These are phyloP conservation scores for Coniferiporia weirii DNA, from an alignment of 1,284 basidiomycete species.

Conservation along the genomic window DNA sequence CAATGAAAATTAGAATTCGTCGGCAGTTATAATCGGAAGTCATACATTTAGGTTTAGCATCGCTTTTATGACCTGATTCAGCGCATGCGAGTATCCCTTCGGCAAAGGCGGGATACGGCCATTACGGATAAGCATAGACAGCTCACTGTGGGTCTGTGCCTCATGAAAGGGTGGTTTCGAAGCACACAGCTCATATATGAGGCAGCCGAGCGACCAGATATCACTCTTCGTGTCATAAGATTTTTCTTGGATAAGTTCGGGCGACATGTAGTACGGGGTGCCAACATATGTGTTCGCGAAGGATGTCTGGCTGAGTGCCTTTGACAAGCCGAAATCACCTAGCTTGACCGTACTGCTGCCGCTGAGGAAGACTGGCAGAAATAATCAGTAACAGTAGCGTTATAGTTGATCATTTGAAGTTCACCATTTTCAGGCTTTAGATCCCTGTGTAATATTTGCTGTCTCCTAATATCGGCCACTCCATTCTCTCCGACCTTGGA, in stretches of 20 bases:
- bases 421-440: constrained; percentile 94
- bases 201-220: constrained; percentile 96
- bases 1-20: background rate
- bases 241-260: constrained; percentile 93
- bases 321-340: constrained; percentile 94
- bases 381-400: constrained; percentile 5
- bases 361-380: constrained; percentile 71
- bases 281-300: constrained; percentile 98
- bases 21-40: constrained; percentile 15
- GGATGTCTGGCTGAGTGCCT: constrained; percentile 79
- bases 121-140: constrained; percentile 79
- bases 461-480: constrained; percentile 41
- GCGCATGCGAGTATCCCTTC: constrained; percentile 68
- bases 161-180: constrained; percentile 88
- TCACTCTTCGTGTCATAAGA: constrained; percentile 97
- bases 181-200: constrained; percentile 94
- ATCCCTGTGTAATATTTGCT: constrained; percentile 90
- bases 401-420: constrained; percentile 23
- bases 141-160: constrained; percentile 81
- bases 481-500: constrained; percentile 39
- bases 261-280: constrained; percentile 99
- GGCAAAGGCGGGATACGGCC: constrained; percentile 85
- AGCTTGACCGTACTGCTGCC: constrained; percentile 80
- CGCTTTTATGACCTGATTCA: constrained; percentile 72
- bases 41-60: constrained; percentile 85